Percentiles rank a stretch among this genome's conserved stretches.
These are phyloP conservation scores for Austroboletus eburneus DNA, from an alignment of 768 basidiomycete genomes.

Conservation along the genomic window DNA sequence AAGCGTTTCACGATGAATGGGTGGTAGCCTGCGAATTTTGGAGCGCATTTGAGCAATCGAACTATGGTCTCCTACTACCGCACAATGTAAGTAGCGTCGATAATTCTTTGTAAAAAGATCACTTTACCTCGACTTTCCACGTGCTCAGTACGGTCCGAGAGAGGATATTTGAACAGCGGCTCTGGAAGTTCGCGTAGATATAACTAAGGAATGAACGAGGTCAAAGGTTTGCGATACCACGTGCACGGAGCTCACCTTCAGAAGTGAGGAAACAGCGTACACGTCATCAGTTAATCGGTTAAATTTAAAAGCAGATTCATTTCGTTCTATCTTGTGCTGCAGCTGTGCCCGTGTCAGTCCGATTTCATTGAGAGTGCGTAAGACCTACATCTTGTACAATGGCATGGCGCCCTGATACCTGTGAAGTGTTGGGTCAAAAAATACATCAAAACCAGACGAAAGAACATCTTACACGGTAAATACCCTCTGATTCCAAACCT, in stretches of 20 bases:
- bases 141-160: slow-evolving; percentile 79
- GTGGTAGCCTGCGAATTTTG: slow-evolving; percentile 79
- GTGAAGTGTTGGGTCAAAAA: slow-evolving; percentile 4
- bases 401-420: slow-evolving; percentile 86
- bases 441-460: background rate
- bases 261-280: slow-evolving; percentile 74
- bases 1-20: slow-evolving; percentile 82
- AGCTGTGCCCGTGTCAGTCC: slow-evolving; percentile 42
- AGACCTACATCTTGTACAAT: slow-evolving; percentile 68
- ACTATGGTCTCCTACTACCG: slow-evolving; percentile 60
- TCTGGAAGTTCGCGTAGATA: slow-evolving; percentile 88
- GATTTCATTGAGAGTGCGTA: background rate
- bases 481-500: slow-evolving; percentile 74
- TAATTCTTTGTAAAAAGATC: background rate
- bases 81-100: background rate
- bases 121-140: slow-evolving; percentile 67
- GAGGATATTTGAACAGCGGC: slow-evolving; percentile 77
- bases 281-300: slow-evolving; percentile 70
- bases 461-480: slow-evolving; percentile 58
- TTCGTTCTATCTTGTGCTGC: slow-evolving; percentile 81
- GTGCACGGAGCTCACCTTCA: slow-evolving; percentile 55
- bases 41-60: slow-evolving; percentile 76
- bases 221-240: slow-evolving; percentile 1
- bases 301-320: slow-evolving; percentile 74
- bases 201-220: slow-evolving; percentile 40